phyloP scores from a whole-genome alignment of 148 eudicot species.

The Simmondsia chinensis region DNA sequence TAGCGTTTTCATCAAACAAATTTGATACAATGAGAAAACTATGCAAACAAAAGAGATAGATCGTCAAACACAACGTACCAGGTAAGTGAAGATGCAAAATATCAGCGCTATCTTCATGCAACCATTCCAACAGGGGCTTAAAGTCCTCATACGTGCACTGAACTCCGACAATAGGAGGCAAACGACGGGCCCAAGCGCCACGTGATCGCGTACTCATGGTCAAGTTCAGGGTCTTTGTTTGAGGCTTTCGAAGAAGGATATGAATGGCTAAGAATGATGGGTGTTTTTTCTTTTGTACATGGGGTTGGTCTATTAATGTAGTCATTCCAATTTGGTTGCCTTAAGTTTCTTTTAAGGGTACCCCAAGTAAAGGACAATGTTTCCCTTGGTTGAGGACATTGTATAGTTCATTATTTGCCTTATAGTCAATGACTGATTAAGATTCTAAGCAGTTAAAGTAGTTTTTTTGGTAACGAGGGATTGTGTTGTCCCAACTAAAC shows the following conservation, averaged over 20 bases:
- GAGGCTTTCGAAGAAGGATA: neutral
- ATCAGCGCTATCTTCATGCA: slow-evolving; percentile 33
- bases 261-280: neutral
- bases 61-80: slow-evolving; percentile 22
- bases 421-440: too few relatives aligned
- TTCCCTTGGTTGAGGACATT: too few relatives aligned
- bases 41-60: too few relatives aligned
- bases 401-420: too few relatives aligned
- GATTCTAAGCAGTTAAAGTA: too few relatives aligned
- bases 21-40: too few relatives aligned
- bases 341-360: slow-evolving; percentile 6
- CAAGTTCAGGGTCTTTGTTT: slow-evolving; percentile 5
- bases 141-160: slow-evolving; percentile 42
- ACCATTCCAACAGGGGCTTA: slow-evolving; percentile 41
- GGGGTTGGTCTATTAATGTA: slow-evolving; percentile 12
- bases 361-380: too few relatives aligned
- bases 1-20: too few relatives aligned
- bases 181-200: slow-evolving; percentile 8
- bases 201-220: slow-evolving; percentile 29
- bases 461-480: too few relatives aligned
- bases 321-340: slow-evolving; percentile 26
- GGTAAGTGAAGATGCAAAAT: slow-evolving; percentile 41
- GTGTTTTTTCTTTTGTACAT: neutral
- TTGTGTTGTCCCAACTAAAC: too few relatives aligned
- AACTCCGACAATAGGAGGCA: slow-evolving; percentile 6